Evolutionary conservation across 805 yeast species (phyloP).

Genomic region (Metschnikowia amazonensis): DNA sequence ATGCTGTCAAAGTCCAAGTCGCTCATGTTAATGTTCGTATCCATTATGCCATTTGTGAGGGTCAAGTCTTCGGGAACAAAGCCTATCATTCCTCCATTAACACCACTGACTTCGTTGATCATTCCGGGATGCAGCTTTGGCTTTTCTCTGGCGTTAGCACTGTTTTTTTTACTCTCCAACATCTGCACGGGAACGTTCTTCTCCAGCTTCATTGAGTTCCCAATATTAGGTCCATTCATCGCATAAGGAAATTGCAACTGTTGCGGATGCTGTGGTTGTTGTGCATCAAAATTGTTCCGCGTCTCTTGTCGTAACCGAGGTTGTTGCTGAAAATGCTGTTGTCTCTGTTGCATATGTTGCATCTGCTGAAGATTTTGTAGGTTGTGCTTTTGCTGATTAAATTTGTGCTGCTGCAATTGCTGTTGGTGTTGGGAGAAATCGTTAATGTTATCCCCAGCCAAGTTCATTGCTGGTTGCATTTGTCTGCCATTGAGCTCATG

Average conservation of each 20-base stretch:
- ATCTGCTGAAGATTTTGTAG: not conserved
- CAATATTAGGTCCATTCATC: not conserved
- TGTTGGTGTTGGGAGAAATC: slow-evolving; percentile 1
- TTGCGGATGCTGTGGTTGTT: not conserved
- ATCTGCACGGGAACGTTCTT: not conserved
- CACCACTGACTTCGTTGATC: not conserved
- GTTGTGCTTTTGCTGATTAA: slow-evolving; percentile 2
- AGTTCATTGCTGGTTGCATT: not conserved
- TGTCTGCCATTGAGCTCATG: not conserved
- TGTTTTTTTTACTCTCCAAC: not conserved
- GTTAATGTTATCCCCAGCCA: not conserved
- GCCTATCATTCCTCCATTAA: not conserved
- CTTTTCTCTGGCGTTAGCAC: not conserved
- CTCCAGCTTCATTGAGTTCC: not conserved
- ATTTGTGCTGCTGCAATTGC: not conserved
- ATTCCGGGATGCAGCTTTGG: not conserved
- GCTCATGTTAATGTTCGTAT: not conserved
- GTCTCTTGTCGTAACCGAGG: not conserved
- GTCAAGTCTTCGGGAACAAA: not conserved
- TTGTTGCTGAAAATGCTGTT: not conserved
- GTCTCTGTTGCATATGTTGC: slow-evolving; percentile 6
- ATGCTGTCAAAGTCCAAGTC: slow-evolving; percentile 1
- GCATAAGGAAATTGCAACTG: not conserved
- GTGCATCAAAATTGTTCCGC: not conserved
- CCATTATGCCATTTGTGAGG: slow-evolving; percentile 1